phyloP scores from a whole-genome alignment of 768 basidiomycete genomes.

The Termitomyces titanicus region DNA sequence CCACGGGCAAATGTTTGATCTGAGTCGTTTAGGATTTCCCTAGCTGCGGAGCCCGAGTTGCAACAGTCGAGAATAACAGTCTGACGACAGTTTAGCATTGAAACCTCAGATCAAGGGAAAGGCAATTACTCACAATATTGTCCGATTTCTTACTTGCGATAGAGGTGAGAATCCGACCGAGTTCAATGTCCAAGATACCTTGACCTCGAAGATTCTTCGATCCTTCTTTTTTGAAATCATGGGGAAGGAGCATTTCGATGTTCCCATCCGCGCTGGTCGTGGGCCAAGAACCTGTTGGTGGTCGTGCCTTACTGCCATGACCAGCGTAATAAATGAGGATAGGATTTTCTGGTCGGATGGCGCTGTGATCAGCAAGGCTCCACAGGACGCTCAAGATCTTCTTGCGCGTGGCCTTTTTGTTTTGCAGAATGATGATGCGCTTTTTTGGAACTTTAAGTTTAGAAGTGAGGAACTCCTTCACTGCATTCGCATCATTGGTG shows the following conservation, averaged over 20 bases:
- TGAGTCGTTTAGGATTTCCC: too few relatives aligned
- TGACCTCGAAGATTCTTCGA: not conserved
- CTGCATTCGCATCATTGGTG: constrained; percentile 1
- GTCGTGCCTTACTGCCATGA: not conserved
- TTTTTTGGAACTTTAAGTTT: not conserved
- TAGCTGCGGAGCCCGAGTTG: not conserved
- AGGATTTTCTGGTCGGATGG: not conserved
- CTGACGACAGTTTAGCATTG: not conserved
- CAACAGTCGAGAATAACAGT: constrained; percentile 11
- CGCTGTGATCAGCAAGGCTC: not conserved
- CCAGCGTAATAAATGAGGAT: constrained; percentile 11
- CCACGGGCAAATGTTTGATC: not conserved
- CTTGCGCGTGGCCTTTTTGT: not conserved
- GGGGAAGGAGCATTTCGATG: constrained; percentile 7
- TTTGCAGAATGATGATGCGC: not conserved
- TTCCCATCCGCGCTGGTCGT: not conserved
- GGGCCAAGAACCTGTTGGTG: not conserved
- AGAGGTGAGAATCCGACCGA: not conserved
- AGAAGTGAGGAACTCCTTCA: not conserved
- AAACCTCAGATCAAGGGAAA: not conserved
- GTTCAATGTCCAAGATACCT: constrained; percentile 2
- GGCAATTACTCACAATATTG: constrained; percentile 7
- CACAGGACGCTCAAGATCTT: not conserved
- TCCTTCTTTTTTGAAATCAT: not conserved
- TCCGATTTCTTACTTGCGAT: constrained; percentile 1